phyloP scores from a whole-genome alignment of 331 rosid species.

The Stylosanthes scabra region DNA sequence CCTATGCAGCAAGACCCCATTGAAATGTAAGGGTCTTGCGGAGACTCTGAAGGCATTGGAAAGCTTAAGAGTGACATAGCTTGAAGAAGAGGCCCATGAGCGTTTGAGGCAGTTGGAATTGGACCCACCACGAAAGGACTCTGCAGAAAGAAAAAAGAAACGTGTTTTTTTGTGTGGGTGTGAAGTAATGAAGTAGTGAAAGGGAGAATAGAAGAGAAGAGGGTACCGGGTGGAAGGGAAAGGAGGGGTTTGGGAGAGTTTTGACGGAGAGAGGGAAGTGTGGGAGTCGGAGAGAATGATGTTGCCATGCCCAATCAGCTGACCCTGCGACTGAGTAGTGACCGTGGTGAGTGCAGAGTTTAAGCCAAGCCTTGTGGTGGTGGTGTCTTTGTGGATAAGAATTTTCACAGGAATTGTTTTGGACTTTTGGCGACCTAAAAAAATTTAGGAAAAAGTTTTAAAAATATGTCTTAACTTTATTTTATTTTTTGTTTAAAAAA shows the following conservation, averaged over 20 bases:
- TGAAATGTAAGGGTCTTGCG: constrained; percentile 39
- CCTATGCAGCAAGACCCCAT: constrained; percentile 37
- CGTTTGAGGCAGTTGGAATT: constrained; percentile 46
- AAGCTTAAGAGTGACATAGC: constrained; percentile 50
- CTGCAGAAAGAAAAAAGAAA: constrained; percentile 41
- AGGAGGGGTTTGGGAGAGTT: constrained; percentile 52
- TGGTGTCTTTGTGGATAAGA: constrained; percentile 42
- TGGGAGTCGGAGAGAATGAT: constrained; percentile 55
- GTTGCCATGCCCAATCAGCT: constrained; percentile 63
- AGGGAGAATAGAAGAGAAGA: constrained; percentile 7
- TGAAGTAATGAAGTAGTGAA: constrained; percentile 2
- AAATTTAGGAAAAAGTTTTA: too few relatives aligned
- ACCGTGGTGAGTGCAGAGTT: not conserved
- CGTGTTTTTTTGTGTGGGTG: not conserved
- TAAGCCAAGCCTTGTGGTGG: constrained; percentile 24
- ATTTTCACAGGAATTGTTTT: not conserved
- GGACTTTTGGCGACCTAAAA: too few relatives aligned
- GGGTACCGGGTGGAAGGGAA: constrained; percentile 46
- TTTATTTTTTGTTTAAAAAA: too few relatives aligned
- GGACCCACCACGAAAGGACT: constrained; percentile 44
- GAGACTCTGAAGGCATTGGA: constrained; percentile 40
- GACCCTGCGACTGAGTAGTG: constrained; percentile 12
- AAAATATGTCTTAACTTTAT: too few relatives aligned
- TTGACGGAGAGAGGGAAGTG: constrained; percentile 45
- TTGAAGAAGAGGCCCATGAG: constrained; percentile 60